Evolutionary conservation across 495 filamentous ascomycete genomes (phyloP).

Genomic region (Podospora pseudopauciseta): DNA sequence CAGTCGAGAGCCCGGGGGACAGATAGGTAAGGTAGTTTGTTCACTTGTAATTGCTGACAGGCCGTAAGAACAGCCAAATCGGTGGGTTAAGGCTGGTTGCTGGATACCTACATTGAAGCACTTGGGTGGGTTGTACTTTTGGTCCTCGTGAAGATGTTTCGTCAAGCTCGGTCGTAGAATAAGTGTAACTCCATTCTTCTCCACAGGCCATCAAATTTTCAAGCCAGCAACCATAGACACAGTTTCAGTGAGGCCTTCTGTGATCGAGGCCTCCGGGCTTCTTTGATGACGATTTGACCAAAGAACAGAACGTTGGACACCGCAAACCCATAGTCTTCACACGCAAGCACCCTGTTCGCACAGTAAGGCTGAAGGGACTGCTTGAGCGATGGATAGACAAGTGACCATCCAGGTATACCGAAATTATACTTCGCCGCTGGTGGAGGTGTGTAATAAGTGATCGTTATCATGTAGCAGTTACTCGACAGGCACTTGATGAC

Average conservation of each 20-base stretch:
- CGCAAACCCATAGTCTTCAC: neutral
- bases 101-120: conserved; percentile 7
- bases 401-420: neutral
- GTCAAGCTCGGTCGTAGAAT: neutral
- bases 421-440: neutral
- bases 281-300: neutral
- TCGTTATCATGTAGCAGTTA: too few species aligned
- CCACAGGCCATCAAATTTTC: neutral
- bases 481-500: too few species aligned
- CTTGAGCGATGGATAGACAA: neutral
- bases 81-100: conserved; percentile 1
- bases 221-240: neutral
- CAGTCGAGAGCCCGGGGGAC: too few species aligned
- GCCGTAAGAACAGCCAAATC: neutral
- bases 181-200: neutral
- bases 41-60: neutral
- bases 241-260: neutral
- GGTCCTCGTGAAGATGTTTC: conserved; percentile 3
- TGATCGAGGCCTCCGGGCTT: neutral
- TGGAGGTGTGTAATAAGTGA: neutral
- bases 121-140: conserved; percentile 8
- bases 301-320: neutral
- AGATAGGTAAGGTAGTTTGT: too few species aligned
- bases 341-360: neutral
- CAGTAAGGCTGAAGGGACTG: too few species aligned